These are phyloP conservation scores for Cryphonectria parasitica DNA, from an alignment of 2,329 filamentous ascomycete genomes.

Conservation along the genomic window DNA sequence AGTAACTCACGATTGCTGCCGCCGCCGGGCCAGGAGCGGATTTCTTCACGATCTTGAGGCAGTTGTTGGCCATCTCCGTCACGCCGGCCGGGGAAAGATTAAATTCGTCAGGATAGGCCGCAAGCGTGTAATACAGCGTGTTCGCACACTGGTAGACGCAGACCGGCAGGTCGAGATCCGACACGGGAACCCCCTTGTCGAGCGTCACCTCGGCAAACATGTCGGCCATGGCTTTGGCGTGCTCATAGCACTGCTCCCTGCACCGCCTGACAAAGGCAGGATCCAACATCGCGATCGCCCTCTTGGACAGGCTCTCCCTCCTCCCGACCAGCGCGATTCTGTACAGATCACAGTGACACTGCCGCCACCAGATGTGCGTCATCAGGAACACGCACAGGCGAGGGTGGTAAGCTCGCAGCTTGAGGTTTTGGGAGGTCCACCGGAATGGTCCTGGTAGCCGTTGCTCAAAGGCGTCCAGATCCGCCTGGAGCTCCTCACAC, in stretches of 20 bases:
- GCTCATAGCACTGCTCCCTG: conserved; percentile 56
- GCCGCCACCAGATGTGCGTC: conserved; percentile 64
- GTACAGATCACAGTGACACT: conserved; percentile 62
- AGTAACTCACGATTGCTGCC: conserved; percentile 48
- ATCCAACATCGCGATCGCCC: conserved; percentile 50
- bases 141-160: conserved; percentile 60
- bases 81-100: conserved; percentile 51
- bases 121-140: conserved; percentile 56
- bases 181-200: conserved; percentile 54
- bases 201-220: conserved; percentile 59
- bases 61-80: conserved; percentile 54
- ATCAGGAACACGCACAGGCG: conserved; percentile 62
- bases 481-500: conserved; percentile 51
- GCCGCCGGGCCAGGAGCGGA: conserved; percentile 57
- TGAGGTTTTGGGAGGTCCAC: conserved; percentile 60
- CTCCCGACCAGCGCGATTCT: conserved; percentile 56
- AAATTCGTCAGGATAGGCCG: conserved; percentile 48
- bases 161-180: conserved; percentile 58
- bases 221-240: conserved; percentile 58
- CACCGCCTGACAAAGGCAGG: conserved; percentile 53
- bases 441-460: conserved; percentile 59
- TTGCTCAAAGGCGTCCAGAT: conserved; percentile 55
- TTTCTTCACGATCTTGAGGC: conserved; percentile 54
- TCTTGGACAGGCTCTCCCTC: conserved; percentile 53
- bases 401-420: conserved; percentile 60